Evolutionary conservation across 2,329 filamentous ascomycete species (phyloP).

Genomic region (Cadophora malorum): DNA sequence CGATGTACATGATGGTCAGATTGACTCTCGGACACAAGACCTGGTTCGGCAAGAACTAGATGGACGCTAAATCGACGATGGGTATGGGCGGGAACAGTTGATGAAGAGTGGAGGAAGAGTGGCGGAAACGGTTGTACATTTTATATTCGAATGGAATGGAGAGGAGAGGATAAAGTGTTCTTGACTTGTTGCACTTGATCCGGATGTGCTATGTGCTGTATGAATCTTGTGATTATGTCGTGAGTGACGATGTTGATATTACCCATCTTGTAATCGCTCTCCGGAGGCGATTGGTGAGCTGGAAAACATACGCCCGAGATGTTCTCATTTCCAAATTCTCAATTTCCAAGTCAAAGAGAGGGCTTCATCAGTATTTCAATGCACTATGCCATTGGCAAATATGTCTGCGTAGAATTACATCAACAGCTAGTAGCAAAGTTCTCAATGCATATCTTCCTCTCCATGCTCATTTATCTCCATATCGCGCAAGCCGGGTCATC

Average conservation of each 20-base stretch:
- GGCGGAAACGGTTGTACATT: constrained; percentile 22
- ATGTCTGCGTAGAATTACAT: neutral
- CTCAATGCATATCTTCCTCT: neutral
- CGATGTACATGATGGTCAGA: constrained; percentile 76
- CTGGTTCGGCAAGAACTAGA: constrained; percentile 65
- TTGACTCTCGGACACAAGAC: constrained; percentile 81
- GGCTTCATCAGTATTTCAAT: too few relatives aligned
- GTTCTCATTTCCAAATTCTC: too few relatives aligned
- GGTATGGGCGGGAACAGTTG: constrained; percentile 1
- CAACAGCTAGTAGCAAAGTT: neutral
- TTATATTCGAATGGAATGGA: constrained; percentile 13
- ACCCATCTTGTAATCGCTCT: too few relatives aligned
- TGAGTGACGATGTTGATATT: too few relatives aligned
- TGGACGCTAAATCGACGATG: neutral
- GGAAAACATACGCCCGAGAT: too few relatives aligned
- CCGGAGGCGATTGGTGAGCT: too few relatives aligned
- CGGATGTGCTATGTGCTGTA: too few relatives aligned
- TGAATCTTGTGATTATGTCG: too few relatives aligned
- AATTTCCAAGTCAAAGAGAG: too few relatives aligned
- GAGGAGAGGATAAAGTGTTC: constrained; percentile 21
- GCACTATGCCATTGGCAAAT: too few relatives aligned
- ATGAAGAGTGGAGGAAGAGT: neutral
- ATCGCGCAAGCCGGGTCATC: neutral
- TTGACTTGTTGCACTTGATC: too few relatives aligned
- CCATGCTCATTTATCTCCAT: neutral